Evolutionary conservation across 495 filamentous ascomycete genomes (phyloP), one percentile per base, ranked within the genome.

Genomic region (Penicillium parvum): DNA sequence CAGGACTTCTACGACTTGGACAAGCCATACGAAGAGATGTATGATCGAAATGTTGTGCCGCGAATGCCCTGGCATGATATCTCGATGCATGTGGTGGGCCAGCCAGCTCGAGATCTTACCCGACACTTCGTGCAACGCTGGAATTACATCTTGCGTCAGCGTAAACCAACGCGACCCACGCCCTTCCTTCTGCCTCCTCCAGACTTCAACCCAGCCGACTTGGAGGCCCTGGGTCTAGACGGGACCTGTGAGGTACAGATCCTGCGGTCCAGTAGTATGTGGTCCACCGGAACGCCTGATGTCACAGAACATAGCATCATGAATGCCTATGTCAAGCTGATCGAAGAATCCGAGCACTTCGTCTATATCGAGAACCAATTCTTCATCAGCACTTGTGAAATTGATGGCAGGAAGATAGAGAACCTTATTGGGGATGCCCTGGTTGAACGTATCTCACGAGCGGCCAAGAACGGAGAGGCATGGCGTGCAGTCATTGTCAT

Each of bases 281-380:
- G 92, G 92, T 96, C 91, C 4, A 78, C 95, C 1, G 92, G 92
- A 21, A 89, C 88, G 21, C 82, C 85, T 3, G 77, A 91, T 30
- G 71, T 75, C 43, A 86, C 82, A 0, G 92, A 99, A 53, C 80
- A 88, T 55, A 96, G 91, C 61, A 99, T 99, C 53, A 88, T 92
- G 77, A 89, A 84, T 43, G 92, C 92, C 19, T 99, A 99, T 52
- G 77, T 92, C 53, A 92, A 95, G 58, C 75, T 92, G 64, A 99
- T 99, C 40, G 83, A 92, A 55, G 79, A 89, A 40, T 95, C 89
- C 7, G 90, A 99, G 34, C 92, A 97, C 55, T 96, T 97, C 48
- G 88, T 99, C 43, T 97, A 99, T 61, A 95, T 99, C 47, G 92
- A 99, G 57, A 99, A 99, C 60, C 92, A 99, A 62, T 99, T 99